These are phyloP conservation scores for Graphilbum ipis-grandicollis DNA, from an alignment of 2,329 filamentous ascomycete genomes.

Conservation along the genomic window DNA sequence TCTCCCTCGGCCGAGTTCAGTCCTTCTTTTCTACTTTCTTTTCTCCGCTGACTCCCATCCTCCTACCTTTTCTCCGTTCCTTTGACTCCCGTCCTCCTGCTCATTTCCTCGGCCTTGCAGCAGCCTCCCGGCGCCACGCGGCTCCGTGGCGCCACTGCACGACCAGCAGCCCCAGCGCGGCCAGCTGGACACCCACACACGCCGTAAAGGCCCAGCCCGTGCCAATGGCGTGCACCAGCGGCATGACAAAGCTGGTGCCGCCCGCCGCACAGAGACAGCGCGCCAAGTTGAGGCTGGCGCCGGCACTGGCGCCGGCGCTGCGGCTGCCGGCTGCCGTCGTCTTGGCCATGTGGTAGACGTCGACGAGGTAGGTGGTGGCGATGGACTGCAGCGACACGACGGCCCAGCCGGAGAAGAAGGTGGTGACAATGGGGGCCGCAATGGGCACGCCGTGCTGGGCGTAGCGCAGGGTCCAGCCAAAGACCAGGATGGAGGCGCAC, in stretches of 20 bases:
- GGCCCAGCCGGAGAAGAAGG: conserved; percentile 38
- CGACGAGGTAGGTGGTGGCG: conserved; percentile 43
- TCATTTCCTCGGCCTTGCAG: neutral
- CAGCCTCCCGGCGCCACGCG: conserved; percentile 17
- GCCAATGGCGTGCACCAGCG: conserved; percentile 38
- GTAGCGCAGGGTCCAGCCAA: conserved; percentile 36
- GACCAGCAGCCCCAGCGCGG: conserved; percentile 28
- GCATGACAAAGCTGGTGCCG: conserved; percentile 39
- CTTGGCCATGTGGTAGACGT: conserved; percentile 34
- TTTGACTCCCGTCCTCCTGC: no score
- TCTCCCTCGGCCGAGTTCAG: no score
- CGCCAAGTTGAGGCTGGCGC: conserved; percentile 46
- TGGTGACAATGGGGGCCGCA: conserved; percentile 35
- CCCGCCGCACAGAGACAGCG: conserved; percentile 43
- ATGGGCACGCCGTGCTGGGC: conserved; percentile 20
- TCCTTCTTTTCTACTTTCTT: no score
- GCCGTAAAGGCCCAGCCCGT: conserved; percentile 43
- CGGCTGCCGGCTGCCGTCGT: no score
- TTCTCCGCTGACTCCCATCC: no score
- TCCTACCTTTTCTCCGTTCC: no score
- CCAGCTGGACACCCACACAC: conserved; percentile 30
- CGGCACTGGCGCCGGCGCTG: conserved; percentile 33
- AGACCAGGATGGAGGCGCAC: conserved; percentile 26
- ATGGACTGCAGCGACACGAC: conserved; percentile 45
- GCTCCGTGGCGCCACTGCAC: conserved; percentile 33